Conservation (phyloP, 2,329 filamentous ascomycete genomes). For the Nakataea oryzae region DNA sequence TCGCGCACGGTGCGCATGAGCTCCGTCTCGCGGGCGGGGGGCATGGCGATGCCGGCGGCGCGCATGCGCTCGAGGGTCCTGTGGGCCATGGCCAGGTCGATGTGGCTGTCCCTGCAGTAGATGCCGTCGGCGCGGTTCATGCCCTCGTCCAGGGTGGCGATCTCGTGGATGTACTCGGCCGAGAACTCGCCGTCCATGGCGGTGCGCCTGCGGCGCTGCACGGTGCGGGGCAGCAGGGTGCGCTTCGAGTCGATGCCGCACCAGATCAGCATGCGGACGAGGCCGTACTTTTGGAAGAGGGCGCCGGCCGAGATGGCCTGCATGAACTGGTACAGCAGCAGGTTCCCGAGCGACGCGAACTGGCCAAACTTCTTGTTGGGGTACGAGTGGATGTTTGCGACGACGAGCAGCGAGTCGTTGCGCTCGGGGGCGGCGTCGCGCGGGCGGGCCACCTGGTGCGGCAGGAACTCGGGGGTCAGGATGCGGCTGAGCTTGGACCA, state of each 20-base stretch:
- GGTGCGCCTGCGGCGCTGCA: conserved; percentile 43
- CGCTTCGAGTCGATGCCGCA: conserved; percentile 48
- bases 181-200: conserved; percentile 50
- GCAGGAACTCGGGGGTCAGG: conserved; percentile 38
- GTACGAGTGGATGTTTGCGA: conserved; percentile 52
- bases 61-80: conserved; percentile 35
- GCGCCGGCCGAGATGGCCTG: conserved; percentile 43
- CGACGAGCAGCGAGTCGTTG: conserved; percentile 66
- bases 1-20: conserved; percentile 16
- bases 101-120: conserved; percentile 23
- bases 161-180: conserved; percentile 48
- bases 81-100: conserved; percentile 35
- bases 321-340: conserved; percentile 54
- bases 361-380: conserved; percentile 36
- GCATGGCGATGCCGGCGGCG: conserved; percentile 27
- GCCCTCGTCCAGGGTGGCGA: conserved; percentile 19
- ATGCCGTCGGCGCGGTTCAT: background rate
- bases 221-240: conserved; percentile 47
- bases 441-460: conserved; percentile 38
- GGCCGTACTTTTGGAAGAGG: conserved; percentile 65
- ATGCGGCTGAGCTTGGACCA: conserved; percentile 48
- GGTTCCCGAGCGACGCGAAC: conserved; percentile 45
- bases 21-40: conserved; percentile 29
- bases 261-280: conserved; percentile 72
- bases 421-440: conserved; percentile 29